Evolutionary conservation across 345 rosid species (phyloP), one percentile per base, ranked within the genome.

Genomic region (Ricinus communis): DNA sequence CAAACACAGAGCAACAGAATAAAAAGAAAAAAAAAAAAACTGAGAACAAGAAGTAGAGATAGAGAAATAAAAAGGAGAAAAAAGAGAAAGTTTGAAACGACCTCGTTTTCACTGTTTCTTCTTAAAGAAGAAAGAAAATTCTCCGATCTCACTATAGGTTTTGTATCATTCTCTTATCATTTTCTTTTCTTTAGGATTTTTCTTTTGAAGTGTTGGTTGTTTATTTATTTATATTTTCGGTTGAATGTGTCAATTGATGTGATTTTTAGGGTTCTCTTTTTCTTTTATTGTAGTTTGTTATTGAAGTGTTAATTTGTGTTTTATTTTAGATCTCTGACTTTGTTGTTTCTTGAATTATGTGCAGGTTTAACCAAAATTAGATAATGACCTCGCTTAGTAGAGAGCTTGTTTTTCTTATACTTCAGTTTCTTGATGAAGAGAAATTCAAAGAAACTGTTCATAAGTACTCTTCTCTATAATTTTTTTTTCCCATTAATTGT

Each of bases 371-470:
- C 5, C 12, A 27, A 65, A 55, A 27, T 30, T 36, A 65, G 71
- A 82, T 69, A 72, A 92, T 90, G 97, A 80, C 96, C 33, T 92
- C 93, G 47, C 88, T 88, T 18, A 88, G 93, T 74, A 87, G 90
- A 59, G 97, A 92, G 38, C 93, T 92, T 24, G 96, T 92, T 72
- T 92, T 92, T 69, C 87, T 90, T 55, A 88, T 92, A 84, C 97
- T 89, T 70, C 97, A 91, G 72, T 89, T 89, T 81, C 95, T 91
- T 22, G 93, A 91, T 28, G 94, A 91, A 72, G 97, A 91, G 87
- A 91, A 91, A 78, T 89, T 81, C 75, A 89, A 85, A 68, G 90
- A 85, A 16, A 81, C 91, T 75, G 91, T 92, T 82, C 91, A 92
- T 81, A 89, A 75, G 97, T 91, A 65, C 18, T 79, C 49, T 50